Evolutionary conservation across 2,329 filamentous ascomycete species (phyloP), one percentile per base, ranked within the genome.

Genomic region (Westerdykella sp.): DNA sequence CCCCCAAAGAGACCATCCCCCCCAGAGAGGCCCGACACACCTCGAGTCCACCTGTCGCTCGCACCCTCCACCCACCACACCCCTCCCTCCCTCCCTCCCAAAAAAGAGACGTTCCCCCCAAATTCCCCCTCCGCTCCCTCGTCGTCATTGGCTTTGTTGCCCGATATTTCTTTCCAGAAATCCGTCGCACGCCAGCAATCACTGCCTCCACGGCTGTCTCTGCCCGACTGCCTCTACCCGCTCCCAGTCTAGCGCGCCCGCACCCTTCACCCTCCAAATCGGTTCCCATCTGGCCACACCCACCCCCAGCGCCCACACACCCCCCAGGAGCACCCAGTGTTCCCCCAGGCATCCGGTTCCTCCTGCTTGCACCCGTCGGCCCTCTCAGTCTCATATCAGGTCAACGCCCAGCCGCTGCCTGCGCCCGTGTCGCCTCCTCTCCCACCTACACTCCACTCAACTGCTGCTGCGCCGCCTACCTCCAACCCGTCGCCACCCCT

Each of bases 141-240:
- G 43, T 53, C 45, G 22, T 50, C 56, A 61, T 59, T 59, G 57
- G 56, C 49, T 50, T 61, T 47, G 38, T 39, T 53, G 39, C 41
- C 52, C 45, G 45, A 28, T 28, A 5, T 49, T 49, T 55, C 54
- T 50, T 50, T 37, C 39, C 42, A 41, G 41, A 30, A 43, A 42
- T 43, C 38, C 31, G 46, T 43, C 44, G 45, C 48, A 44, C 31
- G 42, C 44, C 54, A 44, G 49, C 52, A 42, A 43, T 47, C 43
- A 47, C 55, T 59, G 56, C 58, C 18, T 6, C 3, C 18, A 21
- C 4, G 18, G 18, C 54, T 50, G 53, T 25, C 23, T 25, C 23
- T 25, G 23, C 25, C 56, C 45, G 56, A 54, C 56, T 57, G 47
- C 50, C 51, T 34, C 49, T 48, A 43, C 45, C 47, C 46, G 35